Base-by-base conservation (phyloP, 441 rosid genomes). In the Populus hybrid region DNA sequence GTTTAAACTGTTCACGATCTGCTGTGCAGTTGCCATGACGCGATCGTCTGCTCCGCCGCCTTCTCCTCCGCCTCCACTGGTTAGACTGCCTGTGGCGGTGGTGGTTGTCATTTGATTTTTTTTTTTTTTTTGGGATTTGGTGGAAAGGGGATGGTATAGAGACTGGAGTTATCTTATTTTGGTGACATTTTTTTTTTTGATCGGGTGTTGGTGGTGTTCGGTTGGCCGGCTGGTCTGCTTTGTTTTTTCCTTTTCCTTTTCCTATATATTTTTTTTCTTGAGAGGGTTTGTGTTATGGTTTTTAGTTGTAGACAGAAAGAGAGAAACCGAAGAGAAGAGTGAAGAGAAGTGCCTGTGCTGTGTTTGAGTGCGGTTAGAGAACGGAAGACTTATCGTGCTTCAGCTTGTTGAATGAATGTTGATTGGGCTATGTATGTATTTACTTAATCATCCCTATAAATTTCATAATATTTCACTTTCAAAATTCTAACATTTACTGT, bases 21-120 rank as follows among this genome's bases (percentile, higher is more conserved):
- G 97, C 76, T 94, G 99, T 7, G 98, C 99, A 70, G 99, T 89
- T 26, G 98, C 98, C 87, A 94, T 78, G 36, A 94, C 99, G 12
- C 99, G 96, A 82, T 97, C 99, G 74, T 94, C 99, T 19, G 83
- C 91, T 38, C 87, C 95, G 9, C 75, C 83, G 30, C 75, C 86
- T 12, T 63, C 76, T 5, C 80, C 72, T 5, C 72, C 72, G 4
- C 73, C 59, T 5, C 59, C 73, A 7, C 24, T 40, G 30, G 28
- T 23, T 61, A 77, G 71, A 74, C 82, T 81, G 61, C 86, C 83
- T 36, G 89, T 84, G 2, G 89, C 79, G 40, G 91, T 81, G 12
- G 88, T 71, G 35, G 83, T 71, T 50, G 83, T 72, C 83, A 81
- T 81, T 2, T 50, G 73, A 66, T 14, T 67, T 63, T 14, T 30